Conservation (phyloP, 1,284 basidiomycete species). For the Somion occarium region DNA sequence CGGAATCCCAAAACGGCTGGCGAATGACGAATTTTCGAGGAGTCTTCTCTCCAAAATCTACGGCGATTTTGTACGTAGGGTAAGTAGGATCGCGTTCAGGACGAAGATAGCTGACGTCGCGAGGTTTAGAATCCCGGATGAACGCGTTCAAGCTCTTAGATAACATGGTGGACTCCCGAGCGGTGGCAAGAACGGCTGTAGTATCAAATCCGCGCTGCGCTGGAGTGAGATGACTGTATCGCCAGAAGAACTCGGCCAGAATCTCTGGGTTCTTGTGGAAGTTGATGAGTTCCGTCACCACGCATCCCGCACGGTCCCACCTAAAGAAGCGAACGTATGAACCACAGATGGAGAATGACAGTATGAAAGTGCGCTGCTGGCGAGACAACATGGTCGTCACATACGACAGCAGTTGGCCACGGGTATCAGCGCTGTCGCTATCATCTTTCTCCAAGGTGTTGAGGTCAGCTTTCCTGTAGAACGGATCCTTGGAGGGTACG, state of each 20-base stretch:
- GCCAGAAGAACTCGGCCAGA: conserved; percentile 1
- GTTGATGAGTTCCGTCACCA: conserved; percentile 5
- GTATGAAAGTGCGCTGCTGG: conserved; percentile 13
- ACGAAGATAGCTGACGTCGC: not conserved
- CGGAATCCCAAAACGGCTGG: conserved; percentile 1
- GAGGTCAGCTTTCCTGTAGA: no score
- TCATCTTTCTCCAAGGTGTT: no score
- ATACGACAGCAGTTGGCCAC: no score
- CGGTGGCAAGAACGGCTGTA: not conserved
- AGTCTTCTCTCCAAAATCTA: not conserved
- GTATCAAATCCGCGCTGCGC: not conserved
- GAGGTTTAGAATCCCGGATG: not conserved
- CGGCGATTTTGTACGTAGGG: conserved; percentile 2
- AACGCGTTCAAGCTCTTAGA: not conserved
- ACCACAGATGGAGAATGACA: conserved; percentile 8
- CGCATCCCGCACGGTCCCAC: conserved; percentile 11
- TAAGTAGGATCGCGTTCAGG: not conserved
- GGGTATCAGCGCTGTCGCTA: no score
- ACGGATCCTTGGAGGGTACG: no score
- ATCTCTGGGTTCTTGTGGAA: not conserved
- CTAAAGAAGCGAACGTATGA: conserved; percentile 4
- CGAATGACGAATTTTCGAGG: no score
- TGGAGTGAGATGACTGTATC: not conserved
- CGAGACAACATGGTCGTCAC: conserved; percentile 4
- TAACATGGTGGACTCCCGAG: not conserved